Conservation (phyloP, 257 asterid species). For the Capsicum rhomboideum region DNA sequence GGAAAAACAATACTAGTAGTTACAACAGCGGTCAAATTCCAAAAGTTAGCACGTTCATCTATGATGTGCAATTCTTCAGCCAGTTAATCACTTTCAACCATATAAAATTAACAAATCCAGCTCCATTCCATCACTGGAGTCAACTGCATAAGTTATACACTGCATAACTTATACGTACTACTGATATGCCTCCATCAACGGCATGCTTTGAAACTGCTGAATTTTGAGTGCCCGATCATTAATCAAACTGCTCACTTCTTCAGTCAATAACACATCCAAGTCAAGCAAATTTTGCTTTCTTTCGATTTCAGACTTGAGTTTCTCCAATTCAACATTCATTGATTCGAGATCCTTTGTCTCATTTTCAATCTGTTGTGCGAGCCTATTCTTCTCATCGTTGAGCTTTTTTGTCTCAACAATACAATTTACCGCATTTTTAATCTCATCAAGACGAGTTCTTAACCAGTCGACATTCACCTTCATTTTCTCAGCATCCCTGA, state of each 20-base stretch:
- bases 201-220: too few relatives aligned
- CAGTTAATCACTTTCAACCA: too few relatives aligned
- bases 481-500: slow-evolving; percentile 19
- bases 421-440: slow-evolving; percentile 8
- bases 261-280: neutral
- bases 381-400: slow-evolving; percentile 7
- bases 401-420: neutral
- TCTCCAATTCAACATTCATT: slow-evolving; percentile 9
- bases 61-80: too few relatives aligned
- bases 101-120: too few relatives aligned
- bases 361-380: neutral
- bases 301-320: slow-evolving; percentile 4
- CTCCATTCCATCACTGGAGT: too few relatives aligned
- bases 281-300: neutral
- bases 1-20: too few relatives aligned
- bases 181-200: too few relatives aligned
- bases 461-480: slow-evolving; percentile 23
- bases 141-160: too few relatives aligned
- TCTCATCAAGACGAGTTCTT: slow-evolving; percentile 16
- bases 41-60: too few relatives aligned
- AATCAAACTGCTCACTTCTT: neutral
- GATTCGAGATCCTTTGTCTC: slow-evolving; percentile 1
- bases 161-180: too few relatives aligned
- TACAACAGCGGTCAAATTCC: too few relatives aligned
- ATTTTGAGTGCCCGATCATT: too few relatives aligned